A percentile compares a stretch with the other conserved stretches of the same genome.
Evolutionary conservation across 1,139 yeast genomes (phyloP).

Genomic region (Saccharomyces hybrid): DNA sequence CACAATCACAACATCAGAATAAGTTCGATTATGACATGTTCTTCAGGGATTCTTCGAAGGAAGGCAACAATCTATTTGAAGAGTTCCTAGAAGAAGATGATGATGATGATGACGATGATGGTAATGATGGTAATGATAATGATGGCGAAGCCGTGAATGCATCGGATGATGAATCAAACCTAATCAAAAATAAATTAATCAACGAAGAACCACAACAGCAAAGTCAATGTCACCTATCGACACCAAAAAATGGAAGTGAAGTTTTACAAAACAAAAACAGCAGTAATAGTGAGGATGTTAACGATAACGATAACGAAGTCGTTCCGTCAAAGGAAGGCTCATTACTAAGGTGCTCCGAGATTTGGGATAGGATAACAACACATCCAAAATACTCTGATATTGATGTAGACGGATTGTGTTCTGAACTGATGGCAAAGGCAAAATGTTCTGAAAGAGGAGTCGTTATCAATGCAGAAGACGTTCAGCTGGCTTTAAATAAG

Average conservation of each 20-base stretch:
- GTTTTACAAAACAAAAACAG: background rate
- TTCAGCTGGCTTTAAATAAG: constrained; percentile 48
- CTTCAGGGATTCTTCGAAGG: constrained; percentile 1
- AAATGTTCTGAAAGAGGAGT: constrained; percentile 91
- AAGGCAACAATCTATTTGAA: constrained; percentile 4
- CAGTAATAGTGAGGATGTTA: background rate
- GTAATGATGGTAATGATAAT: constrained; percentile 1
- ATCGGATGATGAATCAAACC: constrained; percentile 8
- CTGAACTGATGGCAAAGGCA: constrained; percentile 84
- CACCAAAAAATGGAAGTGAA: background rate
- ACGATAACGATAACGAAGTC: constrained; percentile 29
- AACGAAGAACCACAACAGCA: constrained; percentile 14
- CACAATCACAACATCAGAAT: background rate
- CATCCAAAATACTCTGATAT: constrained; percentile 91
- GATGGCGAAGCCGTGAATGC: constrained; percentile 6
- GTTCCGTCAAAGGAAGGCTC: constrained; percentile 47
- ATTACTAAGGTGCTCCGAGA: constrained; percentile 70
- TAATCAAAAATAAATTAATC: constrained; percentile 8
- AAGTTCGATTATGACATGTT: constrained; percentile 4
- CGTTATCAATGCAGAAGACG: constrained; percentile 72
- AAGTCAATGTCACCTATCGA: background rate
- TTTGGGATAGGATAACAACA: constrained; percentile 91
- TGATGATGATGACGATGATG: constrained; percentile 1
- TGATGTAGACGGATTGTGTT: constrained; percentile 88
- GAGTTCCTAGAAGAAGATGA: constrained; percentile 8